These are phyloP conservation scores for Ambrosiella xylebori DNA, from an alignment of 2,329 filamentous ascomycete genomes.

Conservation along the genomic window DNA sequence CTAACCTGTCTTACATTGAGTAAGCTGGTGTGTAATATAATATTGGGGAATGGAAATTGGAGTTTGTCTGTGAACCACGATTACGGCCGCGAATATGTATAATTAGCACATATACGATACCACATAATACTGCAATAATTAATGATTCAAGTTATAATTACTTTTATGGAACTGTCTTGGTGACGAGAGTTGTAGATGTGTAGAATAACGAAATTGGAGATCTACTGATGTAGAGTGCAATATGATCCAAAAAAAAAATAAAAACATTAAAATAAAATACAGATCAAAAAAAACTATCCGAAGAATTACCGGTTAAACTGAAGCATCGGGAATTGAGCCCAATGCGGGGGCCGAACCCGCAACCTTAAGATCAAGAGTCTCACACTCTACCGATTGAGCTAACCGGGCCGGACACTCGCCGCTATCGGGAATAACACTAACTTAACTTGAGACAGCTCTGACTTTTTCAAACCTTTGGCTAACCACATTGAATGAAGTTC, in stretches of 20 bases:
- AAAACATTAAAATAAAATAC: not conserved
- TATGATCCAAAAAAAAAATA: not conserved
- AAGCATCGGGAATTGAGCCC: conserved; percentile 15
- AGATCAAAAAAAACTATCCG: not conserved
- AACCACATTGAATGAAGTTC: no score
- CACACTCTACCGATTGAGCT: conserved; percentile 59
- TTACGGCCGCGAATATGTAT: not conserved
- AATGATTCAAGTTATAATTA: not conserved
- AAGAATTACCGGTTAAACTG: conserved; percentile 6
- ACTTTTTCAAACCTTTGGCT: not conserved
- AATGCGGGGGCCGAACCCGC: conserved; percentile 25
- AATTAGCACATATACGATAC: not conserved
- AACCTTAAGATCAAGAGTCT: conserved; percentile 43
- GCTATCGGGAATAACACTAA: not conserved
- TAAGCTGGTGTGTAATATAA: not conserved
- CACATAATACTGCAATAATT: conserved; percentile 1
- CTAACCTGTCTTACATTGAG: conserved; percentile 4
- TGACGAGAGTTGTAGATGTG: not conserved
- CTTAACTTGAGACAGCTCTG: not conserved
- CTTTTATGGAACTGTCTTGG: not conserved
- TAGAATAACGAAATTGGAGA: no score
- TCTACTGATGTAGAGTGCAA: no score
- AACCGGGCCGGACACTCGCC: conserved; percentile 31
- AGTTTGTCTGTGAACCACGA: not conserved
- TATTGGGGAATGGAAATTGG: not conserved